Percentiles rank a stretch among this genome's conserved stretches.
Evolutionary conservation across 1,284 basidiomycete genomes (phyloP).

Genomic region (Jaminaea rosea): DNA sequence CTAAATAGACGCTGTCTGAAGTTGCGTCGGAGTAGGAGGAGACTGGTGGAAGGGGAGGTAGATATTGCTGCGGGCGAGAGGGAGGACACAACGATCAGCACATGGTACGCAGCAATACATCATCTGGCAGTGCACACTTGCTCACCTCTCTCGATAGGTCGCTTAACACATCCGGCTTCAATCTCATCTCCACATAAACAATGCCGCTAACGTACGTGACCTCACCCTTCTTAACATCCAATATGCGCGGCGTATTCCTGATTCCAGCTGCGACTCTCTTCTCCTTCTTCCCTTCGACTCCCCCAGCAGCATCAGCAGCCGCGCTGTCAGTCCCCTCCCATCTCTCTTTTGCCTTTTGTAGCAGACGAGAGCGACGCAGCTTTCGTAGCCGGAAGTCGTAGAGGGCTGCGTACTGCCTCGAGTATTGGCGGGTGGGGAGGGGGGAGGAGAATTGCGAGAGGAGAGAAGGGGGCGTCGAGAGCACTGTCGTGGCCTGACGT

Average conservation of each 20-base stretch:
- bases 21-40: constrained; percentile 54
- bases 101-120: neutral
- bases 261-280: constrained; percentile 11
- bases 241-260: constrained; percentile 68
- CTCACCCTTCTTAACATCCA: constrained; percentile 75
- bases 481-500: neutral
- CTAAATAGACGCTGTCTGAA: constrained; percentile 64
- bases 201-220: constrained; percentile 88
- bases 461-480: neutral
- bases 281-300: constrained; percentile 3
- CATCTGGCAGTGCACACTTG: neutral
- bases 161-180: constrained; percentile 93
- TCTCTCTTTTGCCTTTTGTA: constrained; percentile 16
- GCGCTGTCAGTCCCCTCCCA: constrained; percentile 11
- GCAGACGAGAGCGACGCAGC: constrained; percentile 31
- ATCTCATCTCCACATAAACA: constrained; percentile 92
- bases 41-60: constrained; percentile 62
- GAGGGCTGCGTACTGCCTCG: constrained; percentile 38
- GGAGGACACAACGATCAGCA: neutral
- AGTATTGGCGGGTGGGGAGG: constrained; percentile 29
- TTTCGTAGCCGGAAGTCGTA: constrained; percentile 45
- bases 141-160: constrained; percentile 82
- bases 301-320: neutral
- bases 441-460: constrained; percentile 9
- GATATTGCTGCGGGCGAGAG: constrained; percentile 61